phyloP scores from a whole-genome alignment of 805 yeast species.

The Debaryomyces hansenii region DNA sequence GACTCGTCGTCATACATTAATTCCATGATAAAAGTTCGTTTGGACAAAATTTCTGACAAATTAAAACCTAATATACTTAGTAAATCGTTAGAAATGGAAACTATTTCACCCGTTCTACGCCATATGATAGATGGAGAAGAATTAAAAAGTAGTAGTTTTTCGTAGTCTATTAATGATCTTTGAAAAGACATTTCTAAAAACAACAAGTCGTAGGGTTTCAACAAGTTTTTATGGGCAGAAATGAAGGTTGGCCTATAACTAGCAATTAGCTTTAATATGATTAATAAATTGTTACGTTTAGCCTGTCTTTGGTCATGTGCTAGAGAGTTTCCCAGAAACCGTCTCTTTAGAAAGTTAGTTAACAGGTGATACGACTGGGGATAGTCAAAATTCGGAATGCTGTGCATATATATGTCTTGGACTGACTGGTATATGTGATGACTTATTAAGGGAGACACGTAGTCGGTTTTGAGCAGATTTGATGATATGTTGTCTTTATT shows the following conservation, averaged over 20 bases:
- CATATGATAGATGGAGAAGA: conserved; percentile 82
- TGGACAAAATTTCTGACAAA: conserved; percentile 54
- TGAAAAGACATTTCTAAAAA: conserved; percentile 48
- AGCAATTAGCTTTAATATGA: conserved; percentile 58
- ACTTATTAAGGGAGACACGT: conserved; percentile 57
- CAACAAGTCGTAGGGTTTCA: conserved; percentile 67
- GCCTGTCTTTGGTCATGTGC: conserved; percentile 24
- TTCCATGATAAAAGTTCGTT: conserved; percentile 70
- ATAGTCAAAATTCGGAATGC: conserved; percentile 54
- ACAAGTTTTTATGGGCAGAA: conserved; percentile 67
- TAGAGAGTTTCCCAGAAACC: conserved; percentile 55
- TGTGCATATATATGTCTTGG: conserved; percentile 50
- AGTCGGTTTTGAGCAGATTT: conserved; percentile 24
- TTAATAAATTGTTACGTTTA: conserved; percentile 33
- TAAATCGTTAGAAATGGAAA: conserved; percentile 74
- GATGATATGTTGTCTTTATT: background rate
- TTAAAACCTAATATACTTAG: conserved; percentile 67
- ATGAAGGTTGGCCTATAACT: conserved; percentile 75
- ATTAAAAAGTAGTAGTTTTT: conserved; percentile 47
- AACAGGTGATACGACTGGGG: conserved; percentile 64
- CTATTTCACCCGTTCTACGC: conserved; percentile 85
- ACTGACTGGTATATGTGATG: conserved; percentile 55
- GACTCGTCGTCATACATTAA: conserved; percentile 75
- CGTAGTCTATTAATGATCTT: conserved; percentile 44
- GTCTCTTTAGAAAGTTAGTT: conserved; percentile 50